Evolutionary conservation across 345 rosid genomes (phyloP).

Genomic region (Citrus sinensis): DNA sequence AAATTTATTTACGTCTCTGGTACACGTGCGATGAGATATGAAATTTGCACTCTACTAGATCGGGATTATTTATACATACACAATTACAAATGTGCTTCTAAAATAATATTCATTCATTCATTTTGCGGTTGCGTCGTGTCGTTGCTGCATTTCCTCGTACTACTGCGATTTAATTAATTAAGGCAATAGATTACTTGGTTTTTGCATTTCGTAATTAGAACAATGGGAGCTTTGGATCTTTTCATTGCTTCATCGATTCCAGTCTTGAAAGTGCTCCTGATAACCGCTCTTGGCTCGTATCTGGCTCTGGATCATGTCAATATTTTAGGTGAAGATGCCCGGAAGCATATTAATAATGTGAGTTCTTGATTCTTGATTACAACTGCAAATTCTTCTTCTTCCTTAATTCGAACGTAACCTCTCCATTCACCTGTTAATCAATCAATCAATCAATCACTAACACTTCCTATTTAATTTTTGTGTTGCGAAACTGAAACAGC

Average conservation of each 20-base stretch:
- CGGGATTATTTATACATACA: too few species aligned
- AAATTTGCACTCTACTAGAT: too few species aligned
- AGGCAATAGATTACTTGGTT: too few species aligned
- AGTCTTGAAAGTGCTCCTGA: constrained; percentile 47
- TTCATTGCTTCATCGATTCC: constrained; percentile 58
- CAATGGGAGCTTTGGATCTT: constrained; percentile 52
- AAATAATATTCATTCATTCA: too few species aligned
- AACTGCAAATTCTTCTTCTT: neutral
- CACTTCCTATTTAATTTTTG: neutral
- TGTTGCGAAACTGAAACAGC: constrained; percentile 21
- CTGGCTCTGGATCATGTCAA: constrained; percentile 52
- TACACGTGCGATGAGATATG: too few species aligned
- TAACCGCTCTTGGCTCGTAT: constrained; percentile 55
- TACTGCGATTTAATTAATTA: too few species aligned
- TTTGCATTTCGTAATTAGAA: neutral
- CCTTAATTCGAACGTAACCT: too few species aligned
- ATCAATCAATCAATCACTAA: neutral
- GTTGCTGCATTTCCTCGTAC: too few species aligned
- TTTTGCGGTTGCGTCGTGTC: too few species aligned
- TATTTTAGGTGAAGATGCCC: constrained; percentile 45
- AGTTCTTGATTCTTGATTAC: neutral
- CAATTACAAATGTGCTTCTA: too few species aligned
- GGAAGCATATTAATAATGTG: constrained; percentile 59
- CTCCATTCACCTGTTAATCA: neutral
- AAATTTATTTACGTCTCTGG: too few species aligned